These are phyloP conservation scores for Umbelopsis isabellina DNA, from an alignment of 192 early-diverging fungal genomes.

Conservation along the genomic window DNA sequence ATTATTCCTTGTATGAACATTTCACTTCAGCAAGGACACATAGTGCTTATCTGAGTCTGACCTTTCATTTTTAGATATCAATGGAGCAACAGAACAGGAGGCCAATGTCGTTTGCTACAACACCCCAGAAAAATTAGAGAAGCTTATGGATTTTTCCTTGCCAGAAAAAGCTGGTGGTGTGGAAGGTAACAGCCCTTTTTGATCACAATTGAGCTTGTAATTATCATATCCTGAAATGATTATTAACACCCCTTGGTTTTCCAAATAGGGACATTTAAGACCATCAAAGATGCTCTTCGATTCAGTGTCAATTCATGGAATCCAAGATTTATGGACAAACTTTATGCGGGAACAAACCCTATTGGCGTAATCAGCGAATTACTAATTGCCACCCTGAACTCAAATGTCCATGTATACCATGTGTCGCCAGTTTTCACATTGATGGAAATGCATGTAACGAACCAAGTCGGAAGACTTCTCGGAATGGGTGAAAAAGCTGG, in stretches of 20 bases:
- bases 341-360: constrained; percentile 77
- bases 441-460: constrained; percentile 67
- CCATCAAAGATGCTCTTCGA: constrained; percentile 48
- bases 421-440: constrained; percentile 72
- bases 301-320: constrained; percentile 69
- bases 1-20: neutral
- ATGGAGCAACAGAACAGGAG: constrained; percentile 42
- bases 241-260: neutral
- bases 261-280: constrained; percentile 28
- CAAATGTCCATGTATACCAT: constrained; percentile 78
- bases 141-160: constrained; percentile 51
- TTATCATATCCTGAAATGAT: neutral
- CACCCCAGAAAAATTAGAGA: constrained; percentile 47
- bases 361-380: constrained; percentile 76
- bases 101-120: constrained; percentile 44
- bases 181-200: constrained; percentile 42
- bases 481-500: constrained; percentile 54
- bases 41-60: constrained; percentile 15
- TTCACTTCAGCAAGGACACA: neutral
- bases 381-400: constrained; percentile 70
- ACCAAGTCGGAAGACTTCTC: constrained; percentile 46
- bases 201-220: neutral
- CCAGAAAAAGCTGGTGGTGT: constrained; percentile 45
- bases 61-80: constrained; percentile 42
- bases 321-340: constrained; percentile 79